phyloP scores from a whole-genome alignment of 2,329 filamentous ascomycete genomes.

The Fusarium fujikuroi region DNA sequence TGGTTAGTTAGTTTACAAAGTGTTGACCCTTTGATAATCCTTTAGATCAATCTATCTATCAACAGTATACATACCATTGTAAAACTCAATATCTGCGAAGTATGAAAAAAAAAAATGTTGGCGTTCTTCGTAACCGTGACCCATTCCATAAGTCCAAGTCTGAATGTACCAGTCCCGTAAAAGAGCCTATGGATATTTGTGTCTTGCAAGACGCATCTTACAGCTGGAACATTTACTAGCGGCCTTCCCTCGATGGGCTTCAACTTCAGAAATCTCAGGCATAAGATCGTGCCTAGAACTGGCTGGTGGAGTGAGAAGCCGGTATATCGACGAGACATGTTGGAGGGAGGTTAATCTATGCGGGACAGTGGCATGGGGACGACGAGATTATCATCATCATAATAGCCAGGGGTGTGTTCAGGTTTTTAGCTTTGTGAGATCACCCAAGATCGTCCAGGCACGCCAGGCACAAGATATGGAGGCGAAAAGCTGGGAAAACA shows the following conservation, averaged over 20 bases:
- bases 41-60: neutral
- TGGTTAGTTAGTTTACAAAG: neutral
- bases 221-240: neutral
- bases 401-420: neutral
- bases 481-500: slow-evolving; percentile 19
- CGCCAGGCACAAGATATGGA: slow-evolving; percentile 31
- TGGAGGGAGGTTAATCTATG: slow-evolving; percentile 30
- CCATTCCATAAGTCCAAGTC: slow-evolving; percentile 2
- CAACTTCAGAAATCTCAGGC: neutral
- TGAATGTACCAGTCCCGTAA: neutral
- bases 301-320: slow-evolving; percentile 26
- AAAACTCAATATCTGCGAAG: neutral
- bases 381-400: slow-evolving; percentile 6
- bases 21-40: neutral
- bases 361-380: slow-evolving; percentile 5
- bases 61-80: slow-evolving; percentile 10
- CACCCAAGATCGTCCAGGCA: slow-evolving; percentile 28
- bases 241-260: slow-evolving; percentile 12
- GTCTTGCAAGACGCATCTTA: neutral
- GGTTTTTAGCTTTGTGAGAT: slow-evolving; percentile 16
- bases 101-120: neutral
- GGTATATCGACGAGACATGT: slow-evolving; percentile 26
- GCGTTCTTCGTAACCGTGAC: neutral
- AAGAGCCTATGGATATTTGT: neutral
- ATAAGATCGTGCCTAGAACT: slow-evolving; percentile 19